phyloP scores from a whole-genome alignment of 352 stramenopile species.

The Ochromonadaceae sp. region DNA sequence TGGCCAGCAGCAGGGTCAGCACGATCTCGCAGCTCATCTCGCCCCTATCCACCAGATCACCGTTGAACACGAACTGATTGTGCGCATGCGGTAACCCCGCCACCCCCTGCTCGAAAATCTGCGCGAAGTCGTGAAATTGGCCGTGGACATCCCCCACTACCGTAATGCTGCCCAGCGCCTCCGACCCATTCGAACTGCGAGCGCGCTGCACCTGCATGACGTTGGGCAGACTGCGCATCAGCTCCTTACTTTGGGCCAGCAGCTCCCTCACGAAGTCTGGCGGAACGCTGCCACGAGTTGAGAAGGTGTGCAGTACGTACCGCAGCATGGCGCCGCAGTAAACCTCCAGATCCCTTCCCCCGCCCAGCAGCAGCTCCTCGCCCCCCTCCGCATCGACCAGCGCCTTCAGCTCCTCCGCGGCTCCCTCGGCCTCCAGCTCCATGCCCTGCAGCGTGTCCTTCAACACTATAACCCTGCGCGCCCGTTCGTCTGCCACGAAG shows the following conservation, averaged over 20 bases:
- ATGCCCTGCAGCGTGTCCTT: too few species aligned
- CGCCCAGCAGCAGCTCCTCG: too few species aligned
- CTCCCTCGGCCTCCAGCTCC: too few species aligned
- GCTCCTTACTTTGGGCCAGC: neutral
- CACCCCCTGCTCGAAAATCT: constrained; percentile 79
- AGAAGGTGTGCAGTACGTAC: too few species aligned
- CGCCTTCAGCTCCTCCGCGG: too few species aligned
- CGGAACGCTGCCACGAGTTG: too few species aligned
- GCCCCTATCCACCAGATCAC: constrained; percentile 96
- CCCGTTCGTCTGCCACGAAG: too few species aligned
- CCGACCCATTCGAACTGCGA: neutral
- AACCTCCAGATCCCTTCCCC: too few species aligned
- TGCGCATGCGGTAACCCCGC: constrained; percentile 66
- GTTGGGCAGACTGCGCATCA: neutral
- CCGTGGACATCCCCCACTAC: constrained; percentile 98
- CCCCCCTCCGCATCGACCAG: too few species aligned
- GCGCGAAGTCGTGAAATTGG: constrained; percentile 98
- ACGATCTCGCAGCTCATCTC: constrained; percentile 97
- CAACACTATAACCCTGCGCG: too few species aligned
- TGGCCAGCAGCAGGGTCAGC: constrained; percentile 89
- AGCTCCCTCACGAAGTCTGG: too few species aligned
- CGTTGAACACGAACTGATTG: constrained; percentile 99
- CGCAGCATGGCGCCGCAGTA: too few species aligned
- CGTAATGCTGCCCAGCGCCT: constrained; percentile 41
- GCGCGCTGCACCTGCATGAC: neutral